Evolutionary conservation across 2,329 filamentous ascomycete species (phyloP).

Genomic region (Colletotrichum phormii): DNA sequence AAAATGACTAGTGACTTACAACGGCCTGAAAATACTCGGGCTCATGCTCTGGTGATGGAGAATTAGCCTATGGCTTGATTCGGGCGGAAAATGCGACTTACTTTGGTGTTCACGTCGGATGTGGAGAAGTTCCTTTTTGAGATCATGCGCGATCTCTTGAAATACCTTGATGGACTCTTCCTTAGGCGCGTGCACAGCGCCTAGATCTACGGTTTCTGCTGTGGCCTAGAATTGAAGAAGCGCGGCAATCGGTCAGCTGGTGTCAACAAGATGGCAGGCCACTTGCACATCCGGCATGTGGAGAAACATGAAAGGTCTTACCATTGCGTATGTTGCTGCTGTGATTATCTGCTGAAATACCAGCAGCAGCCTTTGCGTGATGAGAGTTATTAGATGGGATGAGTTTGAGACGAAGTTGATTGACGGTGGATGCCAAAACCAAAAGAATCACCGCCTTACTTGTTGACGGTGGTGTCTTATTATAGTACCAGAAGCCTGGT

Average conservation of each 20-base stretch:
- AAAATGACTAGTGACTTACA: constrained; percentile 39
- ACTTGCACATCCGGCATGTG: background rate
- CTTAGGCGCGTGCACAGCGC: constrained; percentile 59
- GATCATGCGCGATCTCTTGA: constrained; percentile 59
- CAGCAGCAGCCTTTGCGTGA: background rate
- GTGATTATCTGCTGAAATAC: background rate
- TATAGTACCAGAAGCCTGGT: background rate
- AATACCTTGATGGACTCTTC: constrained; percentile 64
- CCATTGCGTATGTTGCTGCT: background rate
- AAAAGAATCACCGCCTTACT: background rate
- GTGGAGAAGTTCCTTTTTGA: constrained; percentile 63
- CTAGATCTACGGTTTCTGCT: constrained; percentile 64
- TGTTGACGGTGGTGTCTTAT: background rate
- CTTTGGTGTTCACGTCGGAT: constrained; percentile 59
- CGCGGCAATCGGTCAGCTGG: background rate
- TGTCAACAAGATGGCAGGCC: background rate
- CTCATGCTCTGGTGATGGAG: constrained; percentile 58
- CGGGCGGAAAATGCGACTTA: constrained; percentile 40
- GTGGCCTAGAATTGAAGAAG: constrained; percentile 53
- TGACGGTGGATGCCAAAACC: background rate
- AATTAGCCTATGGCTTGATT: constrained; percentile 6
- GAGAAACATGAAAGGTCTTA: background rate
- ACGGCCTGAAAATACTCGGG: constrained; percentile 66
- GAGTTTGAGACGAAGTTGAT: background rate
- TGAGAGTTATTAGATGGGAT: background rate